Evolutionary conservation across 164 flowering plant species (phyloP), one percentile per base, ranked within the genome.

Genomic region (Magnolia changhungtana): DNA sequence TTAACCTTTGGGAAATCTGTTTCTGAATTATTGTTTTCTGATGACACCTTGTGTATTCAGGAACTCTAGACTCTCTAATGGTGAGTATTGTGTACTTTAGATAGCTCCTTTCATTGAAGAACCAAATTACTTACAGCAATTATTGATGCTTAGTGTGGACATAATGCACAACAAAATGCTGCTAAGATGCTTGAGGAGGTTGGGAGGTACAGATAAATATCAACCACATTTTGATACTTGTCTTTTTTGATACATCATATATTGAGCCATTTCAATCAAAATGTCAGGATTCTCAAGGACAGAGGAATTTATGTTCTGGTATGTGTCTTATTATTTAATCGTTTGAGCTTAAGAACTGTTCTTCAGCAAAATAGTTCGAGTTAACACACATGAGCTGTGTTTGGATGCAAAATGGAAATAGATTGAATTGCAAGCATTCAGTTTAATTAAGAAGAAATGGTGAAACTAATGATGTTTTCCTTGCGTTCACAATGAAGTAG

Each of bases 1-100:
- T 64, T 19, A 69, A 14, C 37, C 11, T 13, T 65, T 79, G 51
- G 71, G 69, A 21, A 59, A 67, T 55, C 45, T 6, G 45, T 63
- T 49, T 37, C 58, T 83, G 70, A 75, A 29, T 63, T 59, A 7
- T 75, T 63, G 20, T 69, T 69, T 78, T 76, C 24, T 63, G 50
- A 9, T 74, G 63, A 45, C 72, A 21, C 73, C 72, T 80, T 64
- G 31, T 72, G 63, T 77, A 78, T 83, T 61, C 90, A 93, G 96
- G 98, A 67, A 94, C 94, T 76, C 86, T 94, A 45, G 98, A 94
- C 82, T 89, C 98, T 72, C 82, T 94, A 49, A 82, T 94, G 93
- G 98, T 90, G 87, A 90, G 95, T 88, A 72, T n/a, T 71, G 45
- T 67, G 13, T 72, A 31, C 67, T 76, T 77, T 55, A 14, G 68